Percentiles rank a stretch among this genome's conserved stretches.
Conservation (phyloP, 805 yeast species). For the Kregervanrija delftensis region DNA sequence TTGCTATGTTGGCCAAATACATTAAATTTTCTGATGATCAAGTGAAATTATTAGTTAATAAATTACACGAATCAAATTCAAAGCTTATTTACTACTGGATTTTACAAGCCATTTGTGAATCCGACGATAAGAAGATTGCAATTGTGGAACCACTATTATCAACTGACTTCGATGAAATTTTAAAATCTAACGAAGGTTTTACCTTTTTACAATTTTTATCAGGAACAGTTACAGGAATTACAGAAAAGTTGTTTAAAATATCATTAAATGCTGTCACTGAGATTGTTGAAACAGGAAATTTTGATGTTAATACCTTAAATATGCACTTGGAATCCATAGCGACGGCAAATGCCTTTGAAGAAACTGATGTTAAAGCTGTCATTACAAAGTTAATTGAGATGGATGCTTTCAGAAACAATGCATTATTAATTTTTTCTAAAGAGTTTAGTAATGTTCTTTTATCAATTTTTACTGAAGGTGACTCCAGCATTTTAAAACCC, state of each 20-base stretch:
- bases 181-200: conserved; percentile 3
- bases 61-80: neutral
- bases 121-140: neutral
- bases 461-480: conserved; percentile 5
- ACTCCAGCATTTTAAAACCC: conserved; percentile 24
- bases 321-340: conserved; percentile 10
- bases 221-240: neutral
- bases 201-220: conserved; percentile 8
- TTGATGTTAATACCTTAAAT: conserved; percentile 6
- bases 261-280: conserved; percentile 7
- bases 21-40: conserved; percentile 2
- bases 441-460: conserved; percentile 16
- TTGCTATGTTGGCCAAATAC: conserved; percentile 3
- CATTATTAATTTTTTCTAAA: conserved; percentile 22
- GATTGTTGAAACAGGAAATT: conserved; percentile 1
- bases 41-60: neutral
- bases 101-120: neutral
- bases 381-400: conserved; percentile 11
- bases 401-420: conserved; percentile 27
- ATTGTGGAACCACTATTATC: neutral
- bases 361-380: neutral
- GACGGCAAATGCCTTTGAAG: neutral
- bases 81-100: conserved; percentile 2
- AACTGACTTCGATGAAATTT: neutral
- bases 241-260: neutral